Evolutionary conservation across 2,329 filamentous ascomycete genomes (phyloP).

Genomic region (Plenodomus tracheiphilus): DNA sequence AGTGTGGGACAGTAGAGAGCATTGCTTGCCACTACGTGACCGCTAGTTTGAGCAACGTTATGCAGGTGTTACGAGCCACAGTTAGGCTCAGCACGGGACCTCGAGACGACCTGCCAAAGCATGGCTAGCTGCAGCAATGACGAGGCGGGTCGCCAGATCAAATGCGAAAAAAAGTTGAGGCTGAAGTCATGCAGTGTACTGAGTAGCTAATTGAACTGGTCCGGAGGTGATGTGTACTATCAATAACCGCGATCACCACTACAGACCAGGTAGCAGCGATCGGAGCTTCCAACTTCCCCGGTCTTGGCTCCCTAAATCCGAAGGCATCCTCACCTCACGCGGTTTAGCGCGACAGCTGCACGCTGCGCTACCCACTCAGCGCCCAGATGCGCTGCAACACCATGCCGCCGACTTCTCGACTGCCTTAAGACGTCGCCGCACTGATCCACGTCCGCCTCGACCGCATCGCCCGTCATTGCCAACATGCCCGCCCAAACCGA

Average conservation of each 20-base stretch:
- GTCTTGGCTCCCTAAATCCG: constrained; percentile 24
- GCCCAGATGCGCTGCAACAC: constrained; percentile 15
- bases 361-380: background rate
- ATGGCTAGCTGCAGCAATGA: background rate
- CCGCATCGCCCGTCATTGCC: constrained; percentile 11
- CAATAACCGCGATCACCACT: background rate
- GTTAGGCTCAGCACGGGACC: background rate
- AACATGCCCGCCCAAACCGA: constrained; percentile 64
- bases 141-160: background rate
- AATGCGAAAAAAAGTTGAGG: no score
- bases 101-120: background rate
- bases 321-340: constrained; percentile 11
- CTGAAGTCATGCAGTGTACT: no score
- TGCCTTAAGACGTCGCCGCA: constrained; percentile 25
- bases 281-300: constrained; percentile 2
- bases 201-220: no score
- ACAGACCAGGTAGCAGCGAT: background rate
- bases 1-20: constrained; percentile 31
- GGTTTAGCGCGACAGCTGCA: background rate
- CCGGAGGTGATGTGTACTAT: background rate
- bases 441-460: constrained; percentile 21
- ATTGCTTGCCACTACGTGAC: background rate
- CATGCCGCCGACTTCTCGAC: constrained; percentile 23
- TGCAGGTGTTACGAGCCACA: background rate
- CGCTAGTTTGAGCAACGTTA: background rate